Evolutionary conservation across 805 yeast species (phyloP).

Genomic region (Soucietia sequanensis): DNA sequence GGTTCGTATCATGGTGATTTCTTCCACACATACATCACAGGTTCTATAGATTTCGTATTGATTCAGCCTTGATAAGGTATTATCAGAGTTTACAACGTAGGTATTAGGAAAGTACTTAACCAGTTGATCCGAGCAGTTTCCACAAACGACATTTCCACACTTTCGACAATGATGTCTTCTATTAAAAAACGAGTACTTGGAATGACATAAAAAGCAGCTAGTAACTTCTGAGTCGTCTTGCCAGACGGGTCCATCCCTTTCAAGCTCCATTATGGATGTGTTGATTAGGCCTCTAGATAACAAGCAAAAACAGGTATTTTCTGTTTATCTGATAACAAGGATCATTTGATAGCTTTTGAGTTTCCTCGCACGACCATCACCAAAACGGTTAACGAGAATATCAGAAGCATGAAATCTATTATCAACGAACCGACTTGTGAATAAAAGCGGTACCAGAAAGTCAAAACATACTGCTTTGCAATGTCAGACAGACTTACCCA

Average conservation of each 20-base stretch:
- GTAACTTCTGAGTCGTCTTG: constrained; percentile 60
- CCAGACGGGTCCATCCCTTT: constrained; percentile 50
- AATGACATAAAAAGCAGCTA: constrained; percentile 55
- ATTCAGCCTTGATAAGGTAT: constrained; percentile 45
- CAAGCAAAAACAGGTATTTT: too few relatives aligned
- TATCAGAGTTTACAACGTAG: constrained; percentile 54
- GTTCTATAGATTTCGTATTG: constrained; percentile 66
- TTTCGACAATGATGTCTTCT: constrained; percentile 82
- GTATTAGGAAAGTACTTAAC: constrained; percentile 59
- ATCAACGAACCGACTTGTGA: too few relatives aligned
- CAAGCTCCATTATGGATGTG: neutral
- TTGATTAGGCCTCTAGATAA: too few relatives aligned
- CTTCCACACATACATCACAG: constrained; percentile 70
- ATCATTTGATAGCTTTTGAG: too few relatives aligned
- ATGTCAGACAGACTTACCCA: constrained; percentile 91
- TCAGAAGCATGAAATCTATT: too few relatives aligned
- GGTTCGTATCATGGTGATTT: constrained; percentile 48
- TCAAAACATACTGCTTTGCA: neutral
- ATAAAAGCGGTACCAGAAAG: too few relatives aligned
- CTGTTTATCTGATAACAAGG: too few relatives aligned
- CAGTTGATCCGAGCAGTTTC: constrained; percentile 55
- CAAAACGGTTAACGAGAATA: too few relatives aligned
- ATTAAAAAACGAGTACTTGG: constrained; percentile 54
- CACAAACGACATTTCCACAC: constrained; percentile 81
- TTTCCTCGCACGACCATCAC: too few relatives aligned